These are phyloP conservation scores for Peziza echinospora DNA, from an alignment of 495 filamentous ascomycete genomes.

Conservation along the genomic window DNA sequence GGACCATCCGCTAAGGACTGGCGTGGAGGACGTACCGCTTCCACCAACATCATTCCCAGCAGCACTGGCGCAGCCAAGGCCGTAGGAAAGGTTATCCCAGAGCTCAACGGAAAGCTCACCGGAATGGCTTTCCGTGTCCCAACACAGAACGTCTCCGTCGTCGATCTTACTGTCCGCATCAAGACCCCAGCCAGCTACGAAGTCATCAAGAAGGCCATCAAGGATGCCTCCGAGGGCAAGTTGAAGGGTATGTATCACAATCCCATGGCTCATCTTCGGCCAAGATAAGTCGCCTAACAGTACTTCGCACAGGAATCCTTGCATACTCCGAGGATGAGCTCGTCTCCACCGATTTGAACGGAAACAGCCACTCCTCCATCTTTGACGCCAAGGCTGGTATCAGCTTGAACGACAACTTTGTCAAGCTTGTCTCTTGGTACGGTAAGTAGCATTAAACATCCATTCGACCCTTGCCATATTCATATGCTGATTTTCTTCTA, in stretches of 20 bases:
- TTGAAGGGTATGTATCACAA: constrained; percentile 55
- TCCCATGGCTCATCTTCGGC: constrained; percentile 13
- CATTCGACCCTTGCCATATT: too few relatives aligned
- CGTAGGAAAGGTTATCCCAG: constrained; percentile 97
- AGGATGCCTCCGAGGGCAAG: constrained; percentile 61
- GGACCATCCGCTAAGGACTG: constrained; percentile 97
- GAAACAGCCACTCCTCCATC: constrained; percentile 81
- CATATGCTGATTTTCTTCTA: too few relatives aligned
- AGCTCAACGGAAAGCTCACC: constrained; percentile 96
- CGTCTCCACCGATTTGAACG: constrained; percentile 83
- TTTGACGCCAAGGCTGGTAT: constrained; percentile 99
- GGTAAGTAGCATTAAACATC: constrained; percentile 56
- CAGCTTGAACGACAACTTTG: constrained; percentile 89
- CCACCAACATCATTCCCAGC: constrained; percentile 98
- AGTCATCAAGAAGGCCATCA: constrained; percentile 78
- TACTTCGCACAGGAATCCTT: constrained; percentile 39
- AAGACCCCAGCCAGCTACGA: constrained; percentile 83
- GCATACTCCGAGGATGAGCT: constrained; percentile 94
- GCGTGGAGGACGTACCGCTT: constrained; percentile 94
- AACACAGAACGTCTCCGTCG: constrained; percentile 95
- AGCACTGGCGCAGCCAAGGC: constrained; percentile 99
- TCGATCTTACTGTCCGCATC: constrained; percentile 83
- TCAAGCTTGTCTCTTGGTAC: constrained; percentile 98
- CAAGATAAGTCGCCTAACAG: neutral
- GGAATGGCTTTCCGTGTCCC: constrained; percentile 99